Conservation (phyloP, 139 green algal genomes). For the Nannochloris sp. region DNA sequence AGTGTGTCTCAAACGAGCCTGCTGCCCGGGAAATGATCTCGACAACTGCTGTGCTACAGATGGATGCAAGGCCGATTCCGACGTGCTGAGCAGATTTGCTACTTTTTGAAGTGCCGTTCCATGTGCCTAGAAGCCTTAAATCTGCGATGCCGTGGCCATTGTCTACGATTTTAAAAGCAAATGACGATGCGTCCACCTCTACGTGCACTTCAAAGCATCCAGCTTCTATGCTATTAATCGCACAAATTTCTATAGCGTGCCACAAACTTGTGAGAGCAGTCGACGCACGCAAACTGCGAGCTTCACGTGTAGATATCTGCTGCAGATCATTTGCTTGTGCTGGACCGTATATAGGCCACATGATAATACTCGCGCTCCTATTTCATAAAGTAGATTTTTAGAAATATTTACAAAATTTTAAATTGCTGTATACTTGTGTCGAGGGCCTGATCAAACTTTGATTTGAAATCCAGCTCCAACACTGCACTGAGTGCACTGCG, state of each 20-base stretch:
- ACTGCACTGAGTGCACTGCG: too few species aligned
- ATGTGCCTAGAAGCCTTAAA: conserved; percentile 12
- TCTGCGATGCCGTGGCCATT: conserved; percentile 35
- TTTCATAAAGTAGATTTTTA: background rate
- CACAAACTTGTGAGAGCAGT: conserved; percentile 5
- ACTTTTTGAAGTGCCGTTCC: conserved; percentile 30
- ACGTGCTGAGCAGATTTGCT: background rate
- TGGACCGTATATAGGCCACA: background rate
- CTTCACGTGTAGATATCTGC: background rate
- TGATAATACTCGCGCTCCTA: background rate
- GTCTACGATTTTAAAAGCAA: conserved; percentile 34
- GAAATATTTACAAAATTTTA: background rate
- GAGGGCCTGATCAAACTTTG: background rate
- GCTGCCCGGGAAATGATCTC: conserved; percentile 24
- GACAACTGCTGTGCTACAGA: conserved; percentile 25
- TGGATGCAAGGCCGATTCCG: conserved; percentile 39
- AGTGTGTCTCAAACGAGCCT: conserved; percentile 50
- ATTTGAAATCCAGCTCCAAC: background rate
- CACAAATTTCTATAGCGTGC: conserved; percentile 32
- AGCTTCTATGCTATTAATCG: conserved; percentile 43
- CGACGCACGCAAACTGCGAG: conserved; percentile 5
- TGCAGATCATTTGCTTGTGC: background rate
- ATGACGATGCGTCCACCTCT: conserved; percentile 3
- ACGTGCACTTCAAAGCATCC: conserved; percentile 23
- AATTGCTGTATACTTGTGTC: background rate